Conservation (phyloP, 768 basidiomycete species). For the Tephrocybe sp. region DNA sequence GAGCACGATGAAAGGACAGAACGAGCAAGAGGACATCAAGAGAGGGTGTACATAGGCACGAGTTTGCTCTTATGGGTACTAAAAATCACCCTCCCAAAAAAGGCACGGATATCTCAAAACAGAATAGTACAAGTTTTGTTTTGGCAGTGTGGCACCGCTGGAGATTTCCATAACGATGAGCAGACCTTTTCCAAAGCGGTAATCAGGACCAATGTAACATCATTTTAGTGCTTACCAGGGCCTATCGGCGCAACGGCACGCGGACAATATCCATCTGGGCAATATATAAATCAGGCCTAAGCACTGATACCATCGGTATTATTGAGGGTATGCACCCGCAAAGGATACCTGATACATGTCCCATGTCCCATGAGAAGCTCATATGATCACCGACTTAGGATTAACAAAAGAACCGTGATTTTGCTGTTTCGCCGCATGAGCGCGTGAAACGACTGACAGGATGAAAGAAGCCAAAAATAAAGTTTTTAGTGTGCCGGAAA, state of each 20-base stretch:
- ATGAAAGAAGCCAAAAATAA: conserved; percentile 12
- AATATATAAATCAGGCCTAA: conserved; percentile 13
- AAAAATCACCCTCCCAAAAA: conserved; percentile 27
- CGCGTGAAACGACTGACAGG: conserved; percentile 7
- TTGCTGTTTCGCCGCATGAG: not conserved
- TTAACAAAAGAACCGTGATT: not conserved
- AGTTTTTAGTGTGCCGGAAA: conserved; percentile 16
- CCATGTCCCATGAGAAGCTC: conserved; percentile 13
- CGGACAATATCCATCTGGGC: conserved; percentile 16
- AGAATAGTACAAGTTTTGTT: conserved; percentile 23
- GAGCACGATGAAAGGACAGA: conserved; percentile 5
- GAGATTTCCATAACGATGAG: conserved; percentile 38
- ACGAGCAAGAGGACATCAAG: conserved; percentile 16
- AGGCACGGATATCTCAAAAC: conserved; percentile 37
- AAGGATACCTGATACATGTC: not conserved
- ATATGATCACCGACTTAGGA: conserved; percentile 12
- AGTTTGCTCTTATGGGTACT: conserved; percentile 33
- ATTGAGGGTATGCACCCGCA: not conserved
- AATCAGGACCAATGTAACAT: conserved; percentile 23
- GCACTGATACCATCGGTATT: conserved; percentile 1
- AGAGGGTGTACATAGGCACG: conserved; percentile 10
- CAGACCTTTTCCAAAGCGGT: conserved; percentile 30
- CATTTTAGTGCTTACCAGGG: conserved; percentile 16
- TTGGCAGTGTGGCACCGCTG: conserved; percentile 31
- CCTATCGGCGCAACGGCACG: conserved; percentile 22